Conservation (phyloP, 768 basidiomycete genomes). For the Tricholoma matsutake region DNA sequence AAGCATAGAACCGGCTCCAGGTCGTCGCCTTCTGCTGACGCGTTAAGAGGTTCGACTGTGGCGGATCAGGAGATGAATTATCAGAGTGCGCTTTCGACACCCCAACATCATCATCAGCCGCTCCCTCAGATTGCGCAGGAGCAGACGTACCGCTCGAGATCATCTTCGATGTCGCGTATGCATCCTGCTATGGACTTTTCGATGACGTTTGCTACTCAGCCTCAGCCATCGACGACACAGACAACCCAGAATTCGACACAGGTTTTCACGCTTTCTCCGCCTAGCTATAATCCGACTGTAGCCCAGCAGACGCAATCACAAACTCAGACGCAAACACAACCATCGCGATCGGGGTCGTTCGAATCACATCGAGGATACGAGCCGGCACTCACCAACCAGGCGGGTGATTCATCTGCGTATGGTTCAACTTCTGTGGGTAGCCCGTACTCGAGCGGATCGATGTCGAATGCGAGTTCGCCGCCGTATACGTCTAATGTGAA, state of each 20-base stretch:
- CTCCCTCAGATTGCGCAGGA: not conserved
- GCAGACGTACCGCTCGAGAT: slow-evolving; percentile 23
- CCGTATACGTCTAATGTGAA: slow-evolving; percentile 23
- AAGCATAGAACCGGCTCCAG: not conserved
- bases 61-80: not conserved
- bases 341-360: slow-evolving; percentile 19
- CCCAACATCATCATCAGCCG: not conserved
- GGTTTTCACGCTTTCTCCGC: not conserved
- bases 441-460: slow-evolving; percentile 23
- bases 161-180: slow-evolving; percentile 18
- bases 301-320: not conserved
- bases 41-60: not conserved
- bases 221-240: not conserved
- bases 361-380: slow-evolving; percentile 19
- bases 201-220: slow-evolving; percentile 10
- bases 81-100: not conserved
- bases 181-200: slow-evolving; percentile 16
- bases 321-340: not conserved
- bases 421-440: slow-evolving; percentile 14
- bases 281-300: not conserved
- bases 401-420: not conserved
- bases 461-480: slow-evolving; percentile 29
- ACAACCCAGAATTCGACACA: slow-evolving; percentile 12
- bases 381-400: not conserved
- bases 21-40: not conserved